phyloP scores from a whole-genome alignment of 108 stramenopile genomes.

The Fragilariopsis cylindrus region DNA sequence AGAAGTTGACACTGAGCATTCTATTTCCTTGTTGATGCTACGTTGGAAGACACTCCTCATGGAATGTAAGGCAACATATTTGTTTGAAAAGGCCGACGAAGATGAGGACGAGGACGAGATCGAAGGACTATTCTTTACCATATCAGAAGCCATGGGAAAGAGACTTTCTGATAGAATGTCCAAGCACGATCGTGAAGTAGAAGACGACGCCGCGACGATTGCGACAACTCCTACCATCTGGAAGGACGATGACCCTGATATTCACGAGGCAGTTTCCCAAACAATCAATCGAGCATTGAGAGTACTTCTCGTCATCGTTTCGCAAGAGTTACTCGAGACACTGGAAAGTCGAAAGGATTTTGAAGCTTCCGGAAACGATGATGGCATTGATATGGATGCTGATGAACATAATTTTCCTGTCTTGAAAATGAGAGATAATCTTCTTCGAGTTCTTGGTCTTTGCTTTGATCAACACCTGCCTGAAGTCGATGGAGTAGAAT shows the following conservation, averaged over 20 bases:
- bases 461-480: slow-evolving; percentile 76
- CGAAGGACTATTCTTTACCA: slow-evolving; percentile 36
- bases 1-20: slow-evolving; percentile 55
- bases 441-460: slow-evolving; percentile 56
- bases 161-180: slow-evolving; percentile 30
- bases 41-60: slow-evolving; percentile 60
- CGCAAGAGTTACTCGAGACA: slow-evolving; percentile 32
- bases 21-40: slow-evolving; percentile 60
- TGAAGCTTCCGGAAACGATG: slow-evolving; percentile 33
- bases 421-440: slow-evolving; percentile 54
- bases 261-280: slow-evolving; percentile 49
- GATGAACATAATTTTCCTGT: slow-evolving; percentile 32
- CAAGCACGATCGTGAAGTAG: slow-evolving; percentile 11
- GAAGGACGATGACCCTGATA: slow-evolving; percentile 37
- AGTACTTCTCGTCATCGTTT: slow-evolving; percentile 53
- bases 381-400: slow-evolving; percentile 33
- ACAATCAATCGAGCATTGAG: slow-evolving; percentile 46
- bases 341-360: slow-evolving; percentile 12
- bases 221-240: slow-evolving; percentile 33
- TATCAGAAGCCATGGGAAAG: slow-evolving; percentile 37
- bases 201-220: slow-evolving; percentile 11
- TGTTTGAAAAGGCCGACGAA: slow-evolving; percentile 34
- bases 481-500: slow-evolving; percentile 38
- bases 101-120: slow-evolving; percentile 41
- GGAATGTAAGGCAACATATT: slow-evolving; percentile 32